phyloP scores from a whole-genome alignment of 768 basidiomycete species.

The Lactifluus subvellereus region DNA sequence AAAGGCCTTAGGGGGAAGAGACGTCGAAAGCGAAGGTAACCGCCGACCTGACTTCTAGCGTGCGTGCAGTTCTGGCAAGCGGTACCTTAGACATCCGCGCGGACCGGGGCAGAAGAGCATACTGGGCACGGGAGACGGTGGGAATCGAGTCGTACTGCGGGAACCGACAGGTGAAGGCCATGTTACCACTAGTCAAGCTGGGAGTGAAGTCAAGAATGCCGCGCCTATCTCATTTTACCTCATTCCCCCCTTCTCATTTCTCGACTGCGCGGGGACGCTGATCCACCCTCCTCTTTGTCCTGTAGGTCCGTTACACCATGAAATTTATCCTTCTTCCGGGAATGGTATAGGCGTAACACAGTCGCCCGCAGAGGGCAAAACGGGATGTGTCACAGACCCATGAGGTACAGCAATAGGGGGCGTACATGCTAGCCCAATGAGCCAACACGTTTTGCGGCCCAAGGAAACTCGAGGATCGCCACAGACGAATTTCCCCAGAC shows the following conservation, averaged over 20 bases:
- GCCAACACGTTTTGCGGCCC: too few species aligned
- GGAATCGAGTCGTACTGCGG: background rate
- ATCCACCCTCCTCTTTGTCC: background rate
- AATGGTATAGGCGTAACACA: background rate
- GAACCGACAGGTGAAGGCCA: background rate
- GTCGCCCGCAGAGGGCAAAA: background rate
- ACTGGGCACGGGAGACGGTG: background rate
- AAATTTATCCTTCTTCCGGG: slow-evolving; percentile 1
- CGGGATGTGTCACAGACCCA: background rate
- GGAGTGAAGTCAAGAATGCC: background rate
- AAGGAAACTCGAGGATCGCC: background rate
- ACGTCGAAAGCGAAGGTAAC: too few species aligned
- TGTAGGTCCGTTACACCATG: background rate
- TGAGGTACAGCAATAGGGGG: background rate
- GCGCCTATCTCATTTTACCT: background rate
- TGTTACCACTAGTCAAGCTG: too few species aligned
- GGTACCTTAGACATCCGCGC: too few species aligned
- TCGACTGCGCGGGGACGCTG: background rate
- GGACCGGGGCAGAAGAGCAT: too few species aligned
- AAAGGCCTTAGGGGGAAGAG: too few species aligned
- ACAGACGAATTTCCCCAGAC: background rate
- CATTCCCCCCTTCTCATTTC: background rate
- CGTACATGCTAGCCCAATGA: background rate
- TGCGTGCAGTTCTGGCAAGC: too few species aligned
- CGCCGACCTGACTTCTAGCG: too few species aligned